These are phyloP conservation scores for Suillus americanus DNA, from an alignment of 768 basidiomycete species.

Conservation along the genomic window DNA sequence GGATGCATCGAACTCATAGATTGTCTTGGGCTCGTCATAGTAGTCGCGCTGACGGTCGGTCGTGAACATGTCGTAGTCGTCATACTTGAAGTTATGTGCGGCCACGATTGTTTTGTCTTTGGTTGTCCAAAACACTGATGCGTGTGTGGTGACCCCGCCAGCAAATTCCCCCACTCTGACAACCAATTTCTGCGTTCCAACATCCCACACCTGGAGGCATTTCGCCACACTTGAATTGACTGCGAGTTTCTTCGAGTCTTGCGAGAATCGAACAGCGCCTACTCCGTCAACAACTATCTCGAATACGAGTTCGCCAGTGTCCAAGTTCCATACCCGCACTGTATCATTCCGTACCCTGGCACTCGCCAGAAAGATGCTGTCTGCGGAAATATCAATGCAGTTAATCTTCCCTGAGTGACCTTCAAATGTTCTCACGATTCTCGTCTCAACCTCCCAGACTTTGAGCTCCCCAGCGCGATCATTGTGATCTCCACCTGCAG, in stretches of 20 bases:
- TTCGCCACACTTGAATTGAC: background rate
- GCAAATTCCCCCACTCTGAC: background rate
- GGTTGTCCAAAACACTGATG: background rate
- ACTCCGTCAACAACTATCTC: background rate
- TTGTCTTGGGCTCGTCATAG: background rate
- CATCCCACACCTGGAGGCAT: background rate
- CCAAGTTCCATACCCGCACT: background rate
- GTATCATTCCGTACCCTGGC: background rate
- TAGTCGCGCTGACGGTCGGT: background rate
- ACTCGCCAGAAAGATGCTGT: slow-evolving; percentile 6
- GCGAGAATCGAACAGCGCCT: background rate
- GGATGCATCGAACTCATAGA: background rate
- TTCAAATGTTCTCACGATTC: background rate
- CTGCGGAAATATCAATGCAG: slow-evolving; percentile 8
- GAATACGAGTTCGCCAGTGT: background rate
- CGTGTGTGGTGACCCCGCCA: background rate
- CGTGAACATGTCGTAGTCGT: background rate
- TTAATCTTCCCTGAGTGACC: background rate
- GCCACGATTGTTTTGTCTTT: background rate
- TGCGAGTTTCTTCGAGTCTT: background rate
- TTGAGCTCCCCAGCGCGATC: background rate
- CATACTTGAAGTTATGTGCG: background rate
- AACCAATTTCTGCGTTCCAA: background rate
- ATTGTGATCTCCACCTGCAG: background rate
- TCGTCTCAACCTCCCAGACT: background rate